phyloP scores from a whole-genome alignment of 495 filamentous ascomycete species.

The Bombardia bombarda region DNA sequence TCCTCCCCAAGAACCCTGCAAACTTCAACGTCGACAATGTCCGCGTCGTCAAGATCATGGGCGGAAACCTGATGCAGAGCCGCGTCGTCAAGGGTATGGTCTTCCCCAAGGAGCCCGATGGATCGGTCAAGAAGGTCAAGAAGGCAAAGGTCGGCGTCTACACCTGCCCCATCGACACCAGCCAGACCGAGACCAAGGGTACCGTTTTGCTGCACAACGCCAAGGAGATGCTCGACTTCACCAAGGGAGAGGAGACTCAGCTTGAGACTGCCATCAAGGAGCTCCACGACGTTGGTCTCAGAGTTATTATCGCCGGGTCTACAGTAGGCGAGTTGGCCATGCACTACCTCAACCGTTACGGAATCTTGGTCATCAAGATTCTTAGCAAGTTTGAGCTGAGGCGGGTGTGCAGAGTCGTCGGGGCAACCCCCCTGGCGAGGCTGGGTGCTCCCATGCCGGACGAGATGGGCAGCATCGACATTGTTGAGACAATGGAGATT shows the following conservation, averaged over 20 bases:
- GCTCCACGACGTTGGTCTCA: conserved; percentile 83
- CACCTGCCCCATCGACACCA: conserved; percentile 91
- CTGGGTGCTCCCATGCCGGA: conserved; percentile 98
- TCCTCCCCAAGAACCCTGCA: conserved; percentile 91
- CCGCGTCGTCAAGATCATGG: conserved; percentile 99
- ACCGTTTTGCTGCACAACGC: conserved; percentile 97
- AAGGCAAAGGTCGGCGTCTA: conserved; percentile 96
- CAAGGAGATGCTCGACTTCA: conserved; percentile 97
- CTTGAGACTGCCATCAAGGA: conserved; percentile 90
- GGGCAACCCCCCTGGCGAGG: conserved; percentile 88
- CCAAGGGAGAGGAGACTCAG: conserved; percentile 89
- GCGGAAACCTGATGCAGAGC: conserved; percentile 86
- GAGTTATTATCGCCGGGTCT: conserved; percentile 84
- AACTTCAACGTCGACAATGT: conserved; percentile 99
- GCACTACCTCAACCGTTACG: conserved; percentile 96
- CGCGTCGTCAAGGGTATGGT: conserved; percentile 98
- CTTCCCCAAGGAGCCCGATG: conserved; percentile 86
- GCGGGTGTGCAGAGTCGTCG: conserved; percentile 89
- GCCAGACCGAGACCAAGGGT: conserved; percentile 98
- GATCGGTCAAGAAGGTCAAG: conserved; percentile 75
- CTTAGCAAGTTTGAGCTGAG: conserved; percentile 97
- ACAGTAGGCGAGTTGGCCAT: conserved; percentile 91
- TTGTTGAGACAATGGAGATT: conserved; percentile 97
- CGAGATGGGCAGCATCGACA: conserved; percentile 91
- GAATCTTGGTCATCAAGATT: conserved; percentile 93